Evolutionary conservation across 2,329 filamentous ascomycete species (phyloP).

Genomic region (Cordyceps cicadae): DNA sequence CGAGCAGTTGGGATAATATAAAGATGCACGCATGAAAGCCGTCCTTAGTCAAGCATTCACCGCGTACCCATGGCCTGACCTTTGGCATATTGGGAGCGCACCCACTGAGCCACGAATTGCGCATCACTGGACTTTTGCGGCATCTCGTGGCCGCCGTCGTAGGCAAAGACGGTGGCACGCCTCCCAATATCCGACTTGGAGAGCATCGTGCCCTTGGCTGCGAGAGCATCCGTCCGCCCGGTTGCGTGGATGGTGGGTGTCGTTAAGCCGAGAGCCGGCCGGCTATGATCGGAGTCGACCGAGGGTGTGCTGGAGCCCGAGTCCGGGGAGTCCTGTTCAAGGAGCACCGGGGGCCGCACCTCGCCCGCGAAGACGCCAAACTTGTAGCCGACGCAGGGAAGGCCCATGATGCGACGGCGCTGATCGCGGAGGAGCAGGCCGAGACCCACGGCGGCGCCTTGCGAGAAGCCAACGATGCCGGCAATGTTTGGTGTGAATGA

Average conservation of each 20-base stretch:
- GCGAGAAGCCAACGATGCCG: constrained; percentile 1
- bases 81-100: not conserved
- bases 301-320: not conserved
- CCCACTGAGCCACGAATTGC: not conserved
- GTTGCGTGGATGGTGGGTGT: not conserved
- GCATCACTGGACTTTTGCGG: not conserved
- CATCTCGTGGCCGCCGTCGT: constrained; percentile 2
- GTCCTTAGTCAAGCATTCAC: too few species aligned
- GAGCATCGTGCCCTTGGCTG: not conserved
- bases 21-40: too few species aligned
- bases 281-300: not conserved
- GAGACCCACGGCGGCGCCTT: not conserved
- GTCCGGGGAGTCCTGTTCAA: not conserved
- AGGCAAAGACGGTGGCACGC: not conserved
- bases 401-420: constrained; percentile 1
- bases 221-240: not conserved
- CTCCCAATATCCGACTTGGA: not conserved
- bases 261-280: not conserved
- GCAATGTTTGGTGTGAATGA: not conserved
- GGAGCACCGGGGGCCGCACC: not conserved
- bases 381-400: not conserved
- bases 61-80: not conserved
- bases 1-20: too few species aligned
- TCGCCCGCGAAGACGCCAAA: constrained; percentile 2
- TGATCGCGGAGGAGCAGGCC: constrained; percentile 3